Base-by-base conservation (phyloP, 176 grass and related monocot species). In the Raddia distichophylla region DNA sequence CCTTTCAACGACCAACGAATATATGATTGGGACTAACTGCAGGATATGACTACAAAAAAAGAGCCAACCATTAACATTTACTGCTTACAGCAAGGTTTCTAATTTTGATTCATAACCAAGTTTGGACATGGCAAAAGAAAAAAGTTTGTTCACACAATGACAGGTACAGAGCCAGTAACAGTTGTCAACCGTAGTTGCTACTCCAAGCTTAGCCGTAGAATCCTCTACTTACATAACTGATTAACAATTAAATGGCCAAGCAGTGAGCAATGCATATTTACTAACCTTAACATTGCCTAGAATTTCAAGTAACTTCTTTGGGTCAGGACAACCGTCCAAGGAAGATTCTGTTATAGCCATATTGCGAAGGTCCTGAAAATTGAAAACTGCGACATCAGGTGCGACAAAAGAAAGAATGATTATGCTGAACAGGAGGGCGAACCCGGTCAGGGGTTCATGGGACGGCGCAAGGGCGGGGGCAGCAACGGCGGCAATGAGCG, bases 211-310 rank as follows among this genome's bases (percentile, higher is more conserved):
- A 56, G 3, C 52, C 48, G 62, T 37, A 37, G 10, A 49, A 7
- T 54, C 71, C 42, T 83, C 35, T 71, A 40, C 42, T 83, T 64
- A 55, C 34, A 83, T 66, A 60, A 35, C 13, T 35, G 49, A 27
- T 84, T 22, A 2, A 4, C 16, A 65, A 33, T 62, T 3, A 66
- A 77, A 82, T 61, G 22, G 44, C 67, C 67, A 58, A 54, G 63
- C 49, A 90, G 64, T 86, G 47, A 64, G 60, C 52, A 79, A 42
- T 35, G 35, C 7, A 50, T 42, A 71, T 81, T 90, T n/a, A 81
- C 74, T 72, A 60, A 99, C 93, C 89, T 99, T 99, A 83, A 94
- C 85, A 60, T 85, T 91, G 66, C 78, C 81, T 70, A 97, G 78
- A 47, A 91, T 86, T 78, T 80, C 75, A 79, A 97, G 88, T 19